phyloP scores from a whole-genome alignment of 495 filamentous ascomycete genomes.

The Penicillium lagena region DNA sequence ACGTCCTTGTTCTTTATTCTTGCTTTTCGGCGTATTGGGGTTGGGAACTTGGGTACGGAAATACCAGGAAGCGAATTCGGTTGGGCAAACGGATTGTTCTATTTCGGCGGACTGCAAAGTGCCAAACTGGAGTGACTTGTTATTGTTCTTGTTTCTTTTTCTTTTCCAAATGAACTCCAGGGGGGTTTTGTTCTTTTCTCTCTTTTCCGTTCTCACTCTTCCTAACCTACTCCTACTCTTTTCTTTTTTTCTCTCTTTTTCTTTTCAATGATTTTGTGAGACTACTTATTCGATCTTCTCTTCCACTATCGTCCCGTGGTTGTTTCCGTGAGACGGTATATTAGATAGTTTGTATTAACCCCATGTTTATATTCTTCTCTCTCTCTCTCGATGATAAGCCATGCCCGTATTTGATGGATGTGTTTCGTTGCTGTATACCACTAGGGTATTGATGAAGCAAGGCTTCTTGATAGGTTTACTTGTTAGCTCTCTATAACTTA shows the following conservation, averaged over 20 bases:
- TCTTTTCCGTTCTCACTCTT: too few species aligned
- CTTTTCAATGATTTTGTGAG: slow-evolving; percentile 15
- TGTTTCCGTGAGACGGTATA: slow-evolving; percentile 3
- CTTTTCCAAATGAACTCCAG: slow-evolving; percentile 5
- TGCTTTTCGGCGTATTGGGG: slow-evolving; percentile 24
- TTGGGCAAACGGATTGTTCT: slow-evolving; percentile 10
- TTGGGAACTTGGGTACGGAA: slow-evolving; percentile 23
- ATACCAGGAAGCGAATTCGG: slow-evolving; percentile 24
- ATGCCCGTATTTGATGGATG: too few species aligned
- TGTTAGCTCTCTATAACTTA: too few species aligned
- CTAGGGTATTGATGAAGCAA: too few species aligned
- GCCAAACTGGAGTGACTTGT: too few species aligned
- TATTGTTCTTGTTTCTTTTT: too few species aligned
- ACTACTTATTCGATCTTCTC: slow-evolving; percentile 11
- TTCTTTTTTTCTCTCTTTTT: neutral
- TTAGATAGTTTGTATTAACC: slow-evolving; percentile 24
- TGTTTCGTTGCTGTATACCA: too few species aligned
- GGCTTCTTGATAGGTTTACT: too few species aligned
- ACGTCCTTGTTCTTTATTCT: slow-evolving; percentile 11
- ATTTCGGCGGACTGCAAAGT: too few species aligned
- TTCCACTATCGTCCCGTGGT: slow-evolving; percentile 8
- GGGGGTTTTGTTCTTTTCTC: slow-evolving; percentile 1
- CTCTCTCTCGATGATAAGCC: too few species aligned
- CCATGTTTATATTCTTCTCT: slow-evolving; percentile 3
- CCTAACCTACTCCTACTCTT: too few species aligned